Base-by-base conservation (phyloP, 148 eudicot species). In the Cornus florida region DNA sequence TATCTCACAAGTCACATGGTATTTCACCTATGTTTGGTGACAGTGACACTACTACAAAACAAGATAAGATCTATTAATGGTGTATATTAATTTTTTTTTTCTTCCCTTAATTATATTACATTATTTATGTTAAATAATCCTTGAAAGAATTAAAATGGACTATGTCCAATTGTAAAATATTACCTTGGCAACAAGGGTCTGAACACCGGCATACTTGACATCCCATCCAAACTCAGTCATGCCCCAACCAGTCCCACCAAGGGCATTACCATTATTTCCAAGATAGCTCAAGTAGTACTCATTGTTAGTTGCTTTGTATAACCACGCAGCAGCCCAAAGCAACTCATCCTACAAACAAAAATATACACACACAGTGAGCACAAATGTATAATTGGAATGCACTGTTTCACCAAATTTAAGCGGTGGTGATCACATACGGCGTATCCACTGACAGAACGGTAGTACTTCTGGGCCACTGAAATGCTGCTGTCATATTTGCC, bases 221-320 rank as follows among this genome's bases (percentile, higher is more conserved):
- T 97, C 99, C 99, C 99, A 97, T 3, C 99, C 95, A 39, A 97
- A 97, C 81, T 97, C 99, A 66, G 93, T 94, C 91, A 97, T 97
- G 81, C 89, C 83, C 99, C 99, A 97, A 11, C 92, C 91, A 65
- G 99, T 97, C 81, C 99, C 98, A 12, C 99, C 99, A 57, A 97
- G 90, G 13, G 94, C 78, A 41, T 92, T 92, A 20, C 84, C 99
- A 65, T 97, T 97, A 68, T 78, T 82, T 16, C 87, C 97, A 10
- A 97, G 93, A 87, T 97, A 97, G 85, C 85, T 83, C 89, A 92
- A 75, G 88, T 94, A 97, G 81, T 90, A 86, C 53, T 85, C 79
- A 33, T 91, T 86, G 79, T 92, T 82, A 20, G 98, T 90, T 81
- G 99, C 99, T 88, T 97, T 94, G 98, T 92, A 94, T 48, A 97